phyloP scores from a whole-genome alignment of 2,329 filamentous ascomycete species.

The Lizonia empirigonia region DNA sequence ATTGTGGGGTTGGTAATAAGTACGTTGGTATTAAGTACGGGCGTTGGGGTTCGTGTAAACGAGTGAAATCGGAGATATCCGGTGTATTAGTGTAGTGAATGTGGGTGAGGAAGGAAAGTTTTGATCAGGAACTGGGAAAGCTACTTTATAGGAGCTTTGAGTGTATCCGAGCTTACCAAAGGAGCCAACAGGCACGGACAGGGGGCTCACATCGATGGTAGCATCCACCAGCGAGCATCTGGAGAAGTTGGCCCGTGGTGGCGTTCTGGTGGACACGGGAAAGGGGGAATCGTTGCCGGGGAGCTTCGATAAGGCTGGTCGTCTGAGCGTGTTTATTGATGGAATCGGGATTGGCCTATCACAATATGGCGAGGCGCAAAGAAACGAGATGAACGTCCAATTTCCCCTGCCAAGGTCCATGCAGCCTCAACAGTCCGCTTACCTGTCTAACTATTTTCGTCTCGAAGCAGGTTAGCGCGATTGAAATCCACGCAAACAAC shows the following conservation, averaged over 20 bases:
- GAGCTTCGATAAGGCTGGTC: slow-evolving; percentile 31
- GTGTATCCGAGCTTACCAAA: slow-evolving; percentile 34
- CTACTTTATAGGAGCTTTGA: slow-evolving; percentile 44
- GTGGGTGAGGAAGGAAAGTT: slow-evolving; percentile 43
- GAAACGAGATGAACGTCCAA: slow-evolving; percentile 44
- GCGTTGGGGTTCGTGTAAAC: slow-evolving; percentile 43
- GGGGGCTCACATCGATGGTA: slow-evolving; percentile 33
- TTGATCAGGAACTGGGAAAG: slow-evolving; percentile 23
- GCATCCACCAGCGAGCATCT: slow-evolving; percentile 34
- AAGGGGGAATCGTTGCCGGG: slow-evolving; percentile 35
- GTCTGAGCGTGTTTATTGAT: slow-evolving; percentile 41
- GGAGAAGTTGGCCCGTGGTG: slow-evolving; percentile 36
- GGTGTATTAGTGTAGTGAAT: slow-evolving; percentile 46
- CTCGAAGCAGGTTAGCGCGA: slow-evolving; percentile 21
- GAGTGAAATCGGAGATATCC: slow-evolving; percentile 51
- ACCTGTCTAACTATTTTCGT: slow-evolving; percentile 25
- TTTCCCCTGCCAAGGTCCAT: slow-evolving; percentile 39
- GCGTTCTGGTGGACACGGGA: slow-evolving; percentile 31
- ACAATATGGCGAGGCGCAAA: slow-evolving; percentile 22
- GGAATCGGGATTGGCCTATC: slow-evolving; percentile 30
- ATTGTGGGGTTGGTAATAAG: slow-evolving; percentile 40
- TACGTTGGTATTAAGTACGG: slow-evolving; percentile 43
- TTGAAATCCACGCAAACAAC: slow-evolving; percentile 20
- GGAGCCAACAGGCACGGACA: slow-evolving; percentile 26
- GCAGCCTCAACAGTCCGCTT: slow-evolving; percentile 37